Base-by-base conservation (phyloP, 345 rosid genomes). In the Linum tenue region DNA sequence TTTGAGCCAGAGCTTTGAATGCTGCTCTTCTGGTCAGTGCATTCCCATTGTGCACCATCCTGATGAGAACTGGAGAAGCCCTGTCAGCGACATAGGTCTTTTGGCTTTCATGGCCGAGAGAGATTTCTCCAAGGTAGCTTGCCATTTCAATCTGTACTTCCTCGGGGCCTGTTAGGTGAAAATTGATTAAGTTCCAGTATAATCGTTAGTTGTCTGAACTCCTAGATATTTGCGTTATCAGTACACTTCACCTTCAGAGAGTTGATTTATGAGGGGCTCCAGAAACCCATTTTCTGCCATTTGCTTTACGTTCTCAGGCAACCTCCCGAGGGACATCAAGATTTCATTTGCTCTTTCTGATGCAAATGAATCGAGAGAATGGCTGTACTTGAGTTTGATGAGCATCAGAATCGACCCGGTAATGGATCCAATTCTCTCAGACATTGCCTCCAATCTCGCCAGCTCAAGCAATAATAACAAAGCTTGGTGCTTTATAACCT, bases 271-370 rank as follows among this genome's bases (percentile, higher is more conserved):
- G 73, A 92, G 95, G 50, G 98, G 98, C 66, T 86, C 91, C 75
- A 89, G 57, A 12, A 82, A 72, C 38, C 96, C 98, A 74, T 80
- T 83, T 77, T 92, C 98, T 5, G 96, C 98, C 98, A 92, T 92
- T 63, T 60, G 73, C 83, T 83, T 92, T 60, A 92, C 78, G 74
- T 92, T 89, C 39, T 60, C 56, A 3, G 84, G 88, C 59, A 40
- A 59, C 38, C 69, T 72, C 83, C 83, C 92, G 7, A 92, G 81
- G 73, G 87, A 83, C 83, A 5, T 74, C 48, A 92, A 75, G 72
- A 81, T 87, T 76, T 81, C 78, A 12, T 77, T 81, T 57, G 95
- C 87, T 64, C 70, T 84, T 64, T 81, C 83, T 8, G 85, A 76
- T 41, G 87, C 83, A 11, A 79, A 78, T 64, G 74, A 68, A 77